These are phyloP conservation scores for Mercurialis annua DNA, from an alignment of 345 rosid species.

Conservation along the genomic window DNA sequence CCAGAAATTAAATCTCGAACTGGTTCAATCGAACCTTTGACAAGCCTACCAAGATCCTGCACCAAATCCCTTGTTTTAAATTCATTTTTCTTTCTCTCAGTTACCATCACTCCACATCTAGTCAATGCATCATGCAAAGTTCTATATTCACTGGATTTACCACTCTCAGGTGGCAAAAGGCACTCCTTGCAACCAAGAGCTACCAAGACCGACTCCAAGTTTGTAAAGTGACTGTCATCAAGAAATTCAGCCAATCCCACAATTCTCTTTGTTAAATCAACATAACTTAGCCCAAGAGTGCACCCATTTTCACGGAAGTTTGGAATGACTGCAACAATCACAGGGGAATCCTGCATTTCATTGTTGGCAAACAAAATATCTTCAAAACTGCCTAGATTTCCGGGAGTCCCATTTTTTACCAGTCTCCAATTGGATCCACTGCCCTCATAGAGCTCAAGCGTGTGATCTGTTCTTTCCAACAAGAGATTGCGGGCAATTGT, in stretches of 20 bases:
- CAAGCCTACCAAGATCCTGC: constrained; percentile 81
- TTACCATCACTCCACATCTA: constrained; percentile 78
- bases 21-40: constrained; percentile 81
- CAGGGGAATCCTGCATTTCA: constrained; percentile 95
- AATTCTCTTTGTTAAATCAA: constrained; percentile 72
- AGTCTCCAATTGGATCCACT: constrained; percentile 92
- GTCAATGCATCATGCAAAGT: constrained; percentile 58
- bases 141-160: constrained; percentile 53
- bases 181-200: constrained; percentile 97
- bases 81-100: constrained; percentile 83
- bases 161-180: constrained; percentile 71
- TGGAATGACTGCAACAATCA: constrained; percentile 61
- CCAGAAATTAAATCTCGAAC: constrained; percentile 75
- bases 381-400: constrained; percentile 91
- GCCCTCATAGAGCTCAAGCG: constrained; percentile 84
- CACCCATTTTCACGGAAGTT: constrained; percentile 66
- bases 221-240: constrained; percentile 92
- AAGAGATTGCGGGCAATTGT: constrained; percentile 80
- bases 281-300: constrained; percentile 73
- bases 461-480: constrained; percentile 84
- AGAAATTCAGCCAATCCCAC: constrained; percentile 89
- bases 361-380: constrained; percentile 90
- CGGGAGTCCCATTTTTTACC: constrained; percentile 82
- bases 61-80: constrained; percentile 87
- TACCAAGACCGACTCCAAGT: constrained; percentile 83